Percentiles rank a stretch among this genome's conserved stretches.
These are phyloP conservation scores for Colletotrichum endophyticum DNA, from an alignment of 2,329 filamentous ascomycete species.

Conservation along the genomic window DNA sequence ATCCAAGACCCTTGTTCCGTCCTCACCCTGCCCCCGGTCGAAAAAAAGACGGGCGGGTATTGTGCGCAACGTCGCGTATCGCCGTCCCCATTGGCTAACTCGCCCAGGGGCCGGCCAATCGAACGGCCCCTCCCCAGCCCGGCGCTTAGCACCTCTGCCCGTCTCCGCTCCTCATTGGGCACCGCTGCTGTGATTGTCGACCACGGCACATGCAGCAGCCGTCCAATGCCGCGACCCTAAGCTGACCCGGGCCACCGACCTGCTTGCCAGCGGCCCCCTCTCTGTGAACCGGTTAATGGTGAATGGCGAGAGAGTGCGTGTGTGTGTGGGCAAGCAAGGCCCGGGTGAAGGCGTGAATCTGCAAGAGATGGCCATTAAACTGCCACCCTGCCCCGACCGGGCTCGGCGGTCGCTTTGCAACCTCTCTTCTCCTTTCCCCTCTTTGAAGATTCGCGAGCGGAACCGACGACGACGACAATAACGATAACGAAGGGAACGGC, in stretches of 20 bases:
- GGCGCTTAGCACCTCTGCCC: slow-evolving; percentile 20
- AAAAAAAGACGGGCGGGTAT: slow-evolving; percentile 10
- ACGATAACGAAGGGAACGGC: not conserved
- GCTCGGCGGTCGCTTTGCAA: not conserved
- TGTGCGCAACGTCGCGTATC: slow-evolving; percentile 14
- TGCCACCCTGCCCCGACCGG: slow-evolving; percentile 4
- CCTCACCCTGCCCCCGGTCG: not conserved
- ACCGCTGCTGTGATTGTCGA: slow-evolving; percentile 16
- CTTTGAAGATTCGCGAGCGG: not conserved
- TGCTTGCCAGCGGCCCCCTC: not conserved
- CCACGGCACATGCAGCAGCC: slow-evolving; percentile 21
- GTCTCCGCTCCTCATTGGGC: slow-evolving; percentile 14
- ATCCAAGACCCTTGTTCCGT: not conserved
- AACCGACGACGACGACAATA: not conserved
- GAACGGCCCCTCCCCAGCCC: slow-evolving; percentile 12
- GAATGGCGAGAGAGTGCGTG: not conserved
- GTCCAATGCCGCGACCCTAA: slow-evolving; percentile 8
- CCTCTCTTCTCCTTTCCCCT: not conserved
- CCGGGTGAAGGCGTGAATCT: not conserved
- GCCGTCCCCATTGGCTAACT: slow-evolving; percentile 6
- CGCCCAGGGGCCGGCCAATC: slow-evolving; percentile 3
- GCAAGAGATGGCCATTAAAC: slow-evolving; percentile 19
- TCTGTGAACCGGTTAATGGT: not conserved
- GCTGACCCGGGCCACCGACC: slow-evolving; percentile 8
- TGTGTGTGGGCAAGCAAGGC: not conserved